Conservation (phyloP, 331 rosid species). For the Phaseolus coccineus region DNA sequence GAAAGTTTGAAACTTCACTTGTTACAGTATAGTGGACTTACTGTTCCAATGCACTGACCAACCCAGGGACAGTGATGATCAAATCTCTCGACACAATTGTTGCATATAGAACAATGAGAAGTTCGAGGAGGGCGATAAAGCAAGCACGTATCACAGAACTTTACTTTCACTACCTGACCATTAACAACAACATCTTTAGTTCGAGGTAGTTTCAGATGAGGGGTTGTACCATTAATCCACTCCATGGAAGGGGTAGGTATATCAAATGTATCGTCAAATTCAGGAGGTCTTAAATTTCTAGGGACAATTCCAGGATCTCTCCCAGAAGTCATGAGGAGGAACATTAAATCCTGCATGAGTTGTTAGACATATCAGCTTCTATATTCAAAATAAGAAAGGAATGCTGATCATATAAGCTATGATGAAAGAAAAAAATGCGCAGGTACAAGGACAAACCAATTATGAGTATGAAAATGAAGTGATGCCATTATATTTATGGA, state of each 20-base stretch:
- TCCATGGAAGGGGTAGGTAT: constrained; percentile 87
- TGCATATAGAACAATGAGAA: constrained; percentile 97
- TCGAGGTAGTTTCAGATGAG: constrained; percentile 85
- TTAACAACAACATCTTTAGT: constrained; percentile 81
- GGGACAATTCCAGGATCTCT: constrained; percentile 98
- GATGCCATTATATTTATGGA: background rate
- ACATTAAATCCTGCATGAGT: constrained; percentile 63
- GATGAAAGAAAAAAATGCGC: constrained; percentile 19
- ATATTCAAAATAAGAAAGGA: constrained; percentile 36
- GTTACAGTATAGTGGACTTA: constrained; percentile 54
- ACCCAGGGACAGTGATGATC: constrained; percentile 99
- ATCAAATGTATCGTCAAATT: constrained; percentile 65
- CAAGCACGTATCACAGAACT: constrained; percentile 96
- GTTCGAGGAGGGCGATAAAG: constrained; percentile 95
- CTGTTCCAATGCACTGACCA: constrained; percentile 96
- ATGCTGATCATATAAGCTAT: background rate
- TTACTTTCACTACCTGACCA: constrained; percentile 82
- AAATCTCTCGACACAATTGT: constrained; percentile 93
- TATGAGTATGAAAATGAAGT: constrained; percentile 34
- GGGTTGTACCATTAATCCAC: constrained; percentile 83
- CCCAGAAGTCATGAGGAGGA: constrained; percentile 79
- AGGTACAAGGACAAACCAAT: constrained; percentile 25
- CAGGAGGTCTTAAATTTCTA: constrained; percentile 80
- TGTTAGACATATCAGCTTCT: constrained; percentile 40
- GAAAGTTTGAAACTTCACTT: constrained; percentile 11